Evolutionary conservation across 1,284 basidiomycete genomes (phyloP).

Genomic region (Ustilago shanxiensis): DNA sequence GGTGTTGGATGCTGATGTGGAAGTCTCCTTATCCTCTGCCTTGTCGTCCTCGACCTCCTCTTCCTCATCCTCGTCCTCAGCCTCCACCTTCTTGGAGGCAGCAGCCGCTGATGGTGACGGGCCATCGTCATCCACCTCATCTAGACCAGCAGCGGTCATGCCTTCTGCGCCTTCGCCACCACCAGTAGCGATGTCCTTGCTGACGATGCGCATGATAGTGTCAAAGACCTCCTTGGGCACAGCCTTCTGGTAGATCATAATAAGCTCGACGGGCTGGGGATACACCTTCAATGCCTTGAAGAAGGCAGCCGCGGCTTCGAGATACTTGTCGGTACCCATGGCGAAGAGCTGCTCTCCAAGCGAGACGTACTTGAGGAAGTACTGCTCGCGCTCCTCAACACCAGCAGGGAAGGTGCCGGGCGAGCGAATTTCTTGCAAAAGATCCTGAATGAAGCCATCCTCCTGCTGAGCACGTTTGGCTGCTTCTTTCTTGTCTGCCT

Average conservation of each 20-base stretch:
- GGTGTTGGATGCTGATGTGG: constrained; percentile 23
- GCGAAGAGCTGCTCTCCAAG: constrained; percentile 86
- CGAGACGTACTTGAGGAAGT: constrained; percentile 90
- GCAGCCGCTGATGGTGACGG: constrained; percentile 24
- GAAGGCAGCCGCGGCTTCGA: constrained; percentile 85
- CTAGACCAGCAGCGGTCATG: constrained; percentile 44
- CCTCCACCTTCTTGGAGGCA: background rate
- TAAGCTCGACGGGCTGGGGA: constrained; percentile 88
- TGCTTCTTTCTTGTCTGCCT: constrained; percentile 74
- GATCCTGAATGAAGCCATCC: constrained; percentile 56
- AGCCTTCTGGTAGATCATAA: constrained; percentile 86
- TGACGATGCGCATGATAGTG: constrained; percentile 88
- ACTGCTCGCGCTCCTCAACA: constrained; percentile 75
- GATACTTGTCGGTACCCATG: constrained; percentile 75
- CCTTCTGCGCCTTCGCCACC: constrained; percentile 38
- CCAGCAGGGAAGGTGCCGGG: constrained; percentile 73
- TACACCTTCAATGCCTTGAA: constrained; percentile 94
- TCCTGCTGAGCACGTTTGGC: constrained; percentile 59
- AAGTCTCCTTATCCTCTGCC: constrained; percentile 22
- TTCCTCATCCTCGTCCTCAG: constrained; percentile 10
- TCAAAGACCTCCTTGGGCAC: constrained; percentile 88
- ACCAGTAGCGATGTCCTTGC: constrained; percentile 81
- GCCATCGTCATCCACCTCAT: constrained; percentile 57
- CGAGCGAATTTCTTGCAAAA: constrained; percentile 47
- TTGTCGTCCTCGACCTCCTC: constrained; percentile 7